Conservation (phyloP, 176 grass and related monocot genomes). For the Aechmea fasciata region DNA sequence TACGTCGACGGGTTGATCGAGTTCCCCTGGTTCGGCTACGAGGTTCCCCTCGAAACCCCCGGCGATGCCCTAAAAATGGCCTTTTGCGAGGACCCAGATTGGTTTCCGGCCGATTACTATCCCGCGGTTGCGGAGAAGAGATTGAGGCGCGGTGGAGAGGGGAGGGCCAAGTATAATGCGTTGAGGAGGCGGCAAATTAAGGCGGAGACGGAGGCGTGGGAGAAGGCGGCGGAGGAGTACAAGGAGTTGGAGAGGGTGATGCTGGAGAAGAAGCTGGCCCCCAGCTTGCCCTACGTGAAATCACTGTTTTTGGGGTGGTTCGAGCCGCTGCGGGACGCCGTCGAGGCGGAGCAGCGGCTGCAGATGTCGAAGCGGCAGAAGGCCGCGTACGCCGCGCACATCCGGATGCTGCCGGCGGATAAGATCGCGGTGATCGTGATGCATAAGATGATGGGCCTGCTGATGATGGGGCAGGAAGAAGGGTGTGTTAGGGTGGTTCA, state of each 20-base stretch:
- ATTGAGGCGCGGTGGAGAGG: background rate
- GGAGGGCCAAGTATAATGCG: slow-evolving; percentile 34
- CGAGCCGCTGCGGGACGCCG: slow-evolving; percentile 72
- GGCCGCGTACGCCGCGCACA: slow-evolving; percentile 55
- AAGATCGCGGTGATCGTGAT: slow-evolving; percentile 96
- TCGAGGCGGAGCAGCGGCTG: slow-evolving; percentile 54
- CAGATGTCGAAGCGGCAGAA: slow-evolving; percentile 51
- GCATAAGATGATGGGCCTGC: slow-evolving; percentile 85
- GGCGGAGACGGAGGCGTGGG: slow-evolving; percentile 89
- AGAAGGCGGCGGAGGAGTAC: slow-evolving; percentile 74
- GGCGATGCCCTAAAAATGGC: background rate
- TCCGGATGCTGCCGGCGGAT: slow-evolving; percentile 63
- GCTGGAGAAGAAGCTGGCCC: slow-evolving; percentile 84
- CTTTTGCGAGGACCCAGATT: slow-evolving; percentile 15
- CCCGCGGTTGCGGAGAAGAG: background rate
- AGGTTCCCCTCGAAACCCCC: background rate
- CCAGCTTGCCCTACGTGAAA: slow-evolving; percentile 70
- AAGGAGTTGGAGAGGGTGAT: slow-evolving; percentile 77
- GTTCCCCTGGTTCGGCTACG: slow-evolving; percentile 7
- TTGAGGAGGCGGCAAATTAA: slow-evolving; percentile 64
- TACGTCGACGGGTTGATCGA: slow-evolving; percentile 1
- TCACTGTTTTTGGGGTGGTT: slow-evolving; percentile 90
- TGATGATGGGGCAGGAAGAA: slow-evolving; percentile 56
- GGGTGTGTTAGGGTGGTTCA: slow-evolving; percentile 62
- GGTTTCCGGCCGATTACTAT: slow-evolving; percentile 4